These are phyloP conservation scores for Spizellomyces punctatus DNA, from an alignment of 192 early-diverging fungal species.

Conservation along the genomic window DNA sequence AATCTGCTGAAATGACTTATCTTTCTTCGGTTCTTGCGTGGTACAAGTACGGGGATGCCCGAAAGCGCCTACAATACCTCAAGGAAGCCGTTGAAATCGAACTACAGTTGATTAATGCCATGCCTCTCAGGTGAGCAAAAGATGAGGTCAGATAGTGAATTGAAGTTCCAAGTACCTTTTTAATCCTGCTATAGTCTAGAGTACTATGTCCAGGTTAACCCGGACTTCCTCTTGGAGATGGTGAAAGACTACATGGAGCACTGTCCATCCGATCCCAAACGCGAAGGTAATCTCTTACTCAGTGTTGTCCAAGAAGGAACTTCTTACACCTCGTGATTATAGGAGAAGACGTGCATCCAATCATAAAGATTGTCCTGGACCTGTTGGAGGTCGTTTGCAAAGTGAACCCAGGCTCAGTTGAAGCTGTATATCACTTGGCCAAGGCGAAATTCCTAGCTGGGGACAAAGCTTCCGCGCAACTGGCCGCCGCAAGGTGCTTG, in stretches of 20 bases:
- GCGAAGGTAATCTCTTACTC: conserved; percentile 15
- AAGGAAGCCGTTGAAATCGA: conserved; percentile 42
- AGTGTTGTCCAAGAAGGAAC: neutral
- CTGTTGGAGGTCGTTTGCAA: conserved; percentile 41
- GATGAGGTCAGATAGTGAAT: too few species aligned
- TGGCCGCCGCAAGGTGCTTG: conserved; percentile 32
- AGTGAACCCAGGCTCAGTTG: conserved; percentile 47
- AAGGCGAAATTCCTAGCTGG: conserved; percentile 46
- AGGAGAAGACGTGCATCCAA: conserved; percentile 41
- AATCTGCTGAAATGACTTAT: conserved; percentile 42
- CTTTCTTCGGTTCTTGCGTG: conserved; percentile 45
- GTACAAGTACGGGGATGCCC: conserved; percentile 41
- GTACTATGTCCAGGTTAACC: conserved; percentile 49
- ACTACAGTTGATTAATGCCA: conserved; percentile 9
- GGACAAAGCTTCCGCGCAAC: conserved; percentile 40
- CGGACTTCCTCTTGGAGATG: conserved; percentile 50
- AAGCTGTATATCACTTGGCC: conserved; percentile 45
- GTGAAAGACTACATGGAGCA: conserved; percentile 43
- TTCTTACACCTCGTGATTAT: too few species aligned
- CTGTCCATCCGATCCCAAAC: conserved; percentile 34
- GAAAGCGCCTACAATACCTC: conserved; percentile 39
- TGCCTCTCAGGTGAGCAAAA: conserved; percentile 12
- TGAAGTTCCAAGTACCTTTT: neutral
- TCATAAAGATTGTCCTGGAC: conserved; percentile 34
- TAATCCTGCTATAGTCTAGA: conserved; percentile 8